Conservation (phyloP, 257 asterid species). For the Capsicum baccatum region DNA sequence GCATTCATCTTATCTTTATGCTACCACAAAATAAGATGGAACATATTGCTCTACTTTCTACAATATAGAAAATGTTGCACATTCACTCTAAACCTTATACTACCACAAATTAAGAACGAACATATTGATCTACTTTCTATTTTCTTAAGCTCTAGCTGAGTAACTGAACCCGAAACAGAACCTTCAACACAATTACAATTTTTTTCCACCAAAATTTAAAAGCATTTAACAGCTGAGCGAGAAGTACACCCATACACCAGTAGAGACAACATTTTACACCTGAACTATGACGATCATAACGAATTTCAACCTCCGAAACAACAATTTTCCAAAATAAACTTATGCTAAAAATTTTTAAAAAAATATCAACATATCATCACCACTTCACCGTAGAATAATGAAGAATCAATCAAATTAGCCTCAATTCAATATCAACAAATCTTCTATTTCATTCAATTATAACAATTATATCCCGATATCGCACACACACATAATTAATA, state of each 20-base stretch:
- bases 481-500: neutral
- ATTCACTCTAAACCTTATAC: neutral
- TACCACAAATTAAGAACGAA: neutral
- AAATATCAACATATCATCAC: neutral
- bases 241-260: neutral
- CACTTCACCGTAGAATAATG: neutral
- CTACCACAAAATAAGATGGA: neutral
- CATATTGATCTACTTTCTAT: neutral
- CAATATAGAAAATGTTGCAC: neutral
- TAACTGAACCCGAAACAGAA: neutral
- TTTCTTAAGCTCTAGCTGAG: conserved; percentile 2
- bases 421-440: neutral
- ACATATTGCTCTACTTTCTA: neutral
- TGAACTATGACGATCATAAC: neutral
- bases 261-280: neutral
- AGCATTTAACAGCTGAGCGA: neutral
- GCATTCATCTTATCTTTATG: neutral
- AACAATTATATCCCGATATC: neutral
- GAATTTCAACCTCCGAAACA: neutral
- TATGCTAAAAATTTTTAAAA: neutral
- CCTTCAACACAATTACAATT: neutral
- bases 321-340: neutral
- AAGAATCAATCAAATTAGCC: neutral
- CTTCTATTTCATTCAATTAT: neutral
- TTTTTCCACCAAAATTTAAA: neutral